Evolutionary conservation across 106 monocot genomes (phyloP), one percentile per base, ranked within the genome.

Genomic region (Chionographis japonica): DNA sequence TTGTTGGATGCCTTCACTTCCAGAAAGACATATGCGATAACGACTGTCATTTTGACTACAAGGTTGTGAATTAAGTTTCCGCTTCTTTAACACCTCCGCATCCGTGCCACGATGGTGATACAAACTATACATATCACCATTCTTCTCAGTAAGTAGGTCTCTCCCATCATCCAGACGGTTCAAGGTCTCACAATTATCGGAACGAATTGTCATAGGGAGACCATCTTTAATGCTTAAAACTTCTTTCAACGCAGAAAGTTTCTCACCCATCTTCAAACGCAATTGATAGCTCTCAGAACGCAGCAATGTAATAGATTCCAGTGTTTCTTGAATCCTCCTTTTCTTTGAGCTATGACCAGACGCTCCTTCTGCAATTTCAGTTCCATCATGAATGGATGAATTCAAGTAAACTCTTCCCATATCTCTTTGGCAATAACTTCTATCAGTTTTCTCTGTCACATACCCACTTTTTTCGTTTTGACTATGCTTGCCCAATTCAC

Each of bases 281-380:
- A 68, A 37, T 9, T 35, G 52, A 52, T 52, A 51, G 58, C 71
- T 40, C 41, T 69, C 64, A 62, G 60, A 65, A 66, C 39, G 49
- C 27, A 76, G 9, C 18, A 49, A 62, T 49, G 27, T 57, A 50
- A 73, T 36, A 56, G 75, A 70, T 35, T 76, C 65, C 38, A 63
- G 46, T 8, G 55, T n/a, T 54, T 63, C 65, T 40, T 81, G 58
- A 40, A 77, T 74, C 62, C 68, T 81, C 39, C 78, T 83, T 56
- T 73, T 81, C 67, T 81, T 91, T 27, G 53, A 56, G 51, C 52
- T 39, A 78, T 58, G 52, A 35, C 2, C 14, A 74, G 38, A 40
- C 3, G 49, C 14, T 35, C 50, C 67, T 35, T 50, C 67, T 42
- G 40, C 17, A 62, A 52, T 61, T 68, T 76, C 71, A 56, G 18